Conservation (phyloP, 2,329 filamentous ascomycete genomes). For the Emergomyces pasteurianus region DNA sequence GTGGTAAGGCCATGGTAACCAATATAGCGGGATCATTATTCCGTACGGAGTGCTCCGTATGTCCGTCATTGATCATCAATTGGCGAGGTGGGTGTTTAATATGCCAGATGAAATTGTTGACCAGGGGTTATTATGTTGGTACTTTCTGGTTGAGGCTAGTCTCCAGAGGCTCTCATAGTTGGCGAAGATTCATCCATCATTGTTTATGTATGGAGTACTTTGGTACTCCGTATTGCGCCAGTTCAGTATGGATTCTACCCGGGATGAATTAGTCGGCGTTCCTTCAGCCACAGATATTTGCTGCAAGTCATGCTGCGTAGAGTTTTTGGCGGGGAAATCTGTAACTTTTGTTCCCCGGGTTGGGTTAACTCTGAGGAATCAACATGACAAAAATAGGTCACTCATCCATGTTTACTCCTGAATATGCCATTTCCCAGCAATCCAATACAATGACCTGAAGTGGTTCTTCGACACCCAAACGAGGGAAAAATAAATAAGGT, state of each 20-base stretch:
- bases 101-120: background rate
- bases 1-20: too few relatives aligned
- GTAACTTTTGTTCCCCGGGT: background rate
- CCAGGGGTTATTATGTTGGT: background rate
- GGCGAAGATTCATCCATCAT: too few relatives aligned
- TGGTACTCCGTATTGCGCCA: too few relatives aligned
- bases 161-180: too few relatives aligned
- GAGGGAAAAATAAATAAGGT: background rate
- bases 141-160: background rate
- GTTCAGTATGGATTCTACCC: too few relatives aligned
- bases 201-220: too few relatives aligned
- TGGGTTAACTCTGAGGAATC: background rate
- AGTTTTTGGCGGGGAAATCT: background rate
- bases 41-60: too few relatives aligned
- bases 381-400: background rate
- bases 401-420: too few relatives aligned
- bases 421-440: background rate
- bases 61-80: too few relatives aligned
- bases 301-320: too few relatives aligned
- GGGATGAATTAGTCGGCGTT: background rate
- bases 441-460: background rate
- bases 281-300: background rate
- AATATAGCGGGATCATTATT: too few relatives aligned
- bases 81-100: background rate
- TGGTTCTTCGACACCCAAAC: background rate